These are phyloP conservation scores for Rugonectria rugulosa DNA, from an alignment of 2,329 filamentous ascomycete genomes.

Conservation along the genomic window DNA sequence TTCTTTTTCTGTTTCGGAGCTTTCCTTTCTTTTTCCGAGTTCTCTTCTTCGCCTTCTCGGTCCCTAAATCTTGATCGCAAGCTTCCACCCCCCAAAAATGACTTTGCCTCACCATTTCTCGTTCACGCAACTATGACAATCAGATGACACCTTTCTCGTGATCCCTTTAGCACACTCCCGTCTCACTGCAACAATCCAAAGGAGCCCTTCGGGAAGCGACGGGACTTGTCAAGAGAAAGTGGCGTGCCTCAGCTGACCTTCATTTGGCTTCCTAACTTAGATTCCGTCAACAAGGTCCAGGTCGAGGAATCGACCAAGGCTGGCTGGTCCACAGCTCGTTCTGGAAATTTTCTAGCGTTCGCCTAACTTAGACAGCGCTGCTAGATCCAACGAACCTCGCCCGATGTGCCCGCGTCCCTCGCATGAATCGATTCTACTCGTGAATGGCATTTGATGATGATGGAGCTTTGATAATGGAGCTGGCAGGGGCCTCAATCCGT, in stretches of 20 bases:
- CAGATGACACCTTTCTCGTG: background rate
- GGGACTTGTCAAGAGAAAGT: constrained; percentile 24
- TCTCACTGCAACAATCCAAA: constrained; percentile 5
- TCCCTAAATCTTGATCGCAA: background rate
- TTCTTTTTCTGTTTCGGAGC: background rate
- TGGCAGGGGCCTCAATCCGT: constrained; percentile 8
- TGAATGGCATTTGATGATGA: background rate
- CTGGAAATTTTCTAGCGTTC: constrained; percentile 41
- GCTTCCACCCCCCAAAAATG: background rate
- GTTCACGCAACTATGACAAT: background rate
- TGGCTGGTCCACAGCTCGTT: constrained; percentile 16
- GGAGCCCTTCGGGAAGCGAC: constrained; percentile 1
- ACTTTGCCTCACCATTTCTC: background rate
- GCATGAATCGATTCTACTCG: background rate
- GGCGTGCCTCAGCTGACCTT: constrained; percentile 34
- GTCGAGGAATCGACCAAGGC: background rate
- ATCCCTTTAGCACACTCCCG: background rate
- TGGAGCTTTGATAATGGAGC: background rate
- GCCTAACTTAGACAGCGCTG: constrained; percentile 22
- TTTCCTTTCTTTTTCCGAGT: background rate
- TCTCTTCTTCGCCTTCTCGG: background rate
- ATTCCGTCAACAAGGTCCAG: constrained; percentile 4
- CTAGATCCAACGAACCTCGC: constrained; percentile 33
- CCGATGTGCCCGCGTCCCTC: constrained; percentile 25
- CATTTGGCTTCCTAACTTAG: constrained; percentile 17